Evolutionary conservation across 2,329 filamentous ascomycete species (phyloP).

Genomic region (Zymoseptoria crescenta): DNA sequence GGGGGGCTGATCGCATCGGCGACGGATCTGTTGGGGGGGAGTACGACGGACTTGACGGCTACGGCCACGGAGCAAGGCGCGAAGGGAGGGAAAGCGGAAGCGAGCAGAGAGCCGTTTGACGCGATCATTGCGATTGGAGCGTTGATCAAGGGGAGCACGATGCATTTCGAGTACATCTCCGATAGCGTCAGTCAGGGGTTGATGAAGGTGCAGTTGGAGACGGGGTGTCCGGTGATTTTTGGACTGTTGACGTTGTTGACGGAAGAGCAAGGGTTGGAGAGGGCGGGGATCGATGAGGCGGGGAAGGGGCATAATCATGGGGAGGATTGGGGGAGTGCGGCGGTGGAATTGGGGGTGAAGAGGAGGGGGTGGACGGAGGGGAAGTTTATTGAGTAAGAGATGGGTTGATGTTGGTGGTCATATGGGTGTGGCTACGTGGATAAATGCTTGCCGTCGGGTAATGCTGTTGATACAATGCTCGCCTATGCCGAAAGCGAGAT

Average conservation of each 20-base stretch:
- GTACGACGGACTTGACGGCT: constrained; percentile 58
- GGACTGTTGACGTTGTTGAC: constrained; percentile 81
- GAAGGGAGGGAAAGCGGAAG: constrained; percentile 14
- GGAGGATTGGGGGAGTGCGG: constrained; percentile 89
- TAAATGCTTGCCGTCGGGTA: background rate
- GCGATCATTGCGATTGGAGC: constrained; percentile 93
- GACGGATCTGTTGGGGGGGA: constrained; percentile 66
- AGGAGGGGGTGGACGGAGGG: constrained; percentile 75
- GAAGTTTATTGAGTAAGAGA: constrained; percentile 41
- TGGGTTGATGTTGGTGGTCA: background rate
- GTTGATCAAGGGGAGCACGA: constrained; percentile 96
- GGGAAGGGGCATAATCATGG: constrained; percentile 76
- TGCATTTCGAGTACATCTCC: constrained; percentile 99
- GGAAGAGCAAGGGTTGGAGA: constrained; percentile 77
- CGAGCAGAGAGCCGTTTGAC: constrained; percentile 61
- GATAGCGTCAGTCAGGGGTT: constrained; percentile 84
- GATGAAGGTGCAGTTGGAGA: constrained; percentile 90
- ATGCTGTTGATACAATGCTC: background rate
- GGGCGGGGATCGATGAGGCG: constrained; percentile 59
- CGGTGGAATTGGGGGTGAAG: constrained; percentile 90
- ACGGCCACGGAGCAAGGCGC: constrained; percentile 23
- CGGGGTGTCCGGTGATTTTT: constrained; percentile 82
- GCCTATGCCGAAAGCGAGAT: background rate
- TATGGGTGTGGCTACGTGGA: background rate
- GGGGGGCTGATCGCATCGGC: constrained; percentile 57